Conservation (phyloP, 805 yeast species). For the Metschnikowia gelsemii region DNA sequence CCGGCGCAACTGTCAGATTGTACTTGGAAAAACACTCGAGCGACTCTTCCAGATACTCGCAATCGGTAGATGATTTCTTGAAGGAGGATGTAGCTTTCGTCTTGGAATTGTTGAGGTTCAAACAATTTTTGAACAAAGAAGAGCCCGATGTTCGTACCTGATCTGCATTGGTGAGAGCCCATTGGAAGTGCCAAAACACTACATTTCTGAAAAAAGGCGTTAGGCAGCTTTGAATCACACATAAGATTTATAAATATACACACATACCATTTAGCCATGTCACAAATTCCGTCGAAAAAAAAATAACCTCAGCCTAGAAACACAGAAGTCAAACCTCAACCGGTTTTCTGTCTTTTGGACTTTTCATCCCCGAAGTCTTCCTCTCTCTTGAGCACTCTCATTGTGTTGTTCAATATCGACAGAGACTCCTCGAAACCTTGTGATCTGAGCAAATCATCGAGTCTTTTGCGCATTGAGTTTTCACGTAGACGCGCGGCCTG, state of each 20-base stretch:
- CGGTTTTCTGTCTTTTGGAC: conserved; percentile 15
- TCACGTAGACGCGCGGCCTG: conserved; percentile 54
- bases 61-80: conserved; percentile 67
- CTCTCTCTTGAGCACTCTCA: conserved; percentile 16
- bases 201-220: conserved; percentile 1
- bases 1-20: conserved; percentile 94
- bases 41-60: conserved; percentile 50
- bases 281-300: not conserved
- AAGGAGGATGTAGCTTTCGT: conserved; percentile 60
- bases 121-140: conserved; percentile 73
- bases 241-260: too few relatives aligned
- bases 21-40: conserved; percentile 81
- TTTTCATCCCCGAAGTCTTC: conserved; percentile 10
- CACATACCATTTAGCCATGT: not conserved
- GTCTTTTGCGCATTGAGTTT: conserved; percentile 45
- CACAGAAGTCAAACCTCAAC: not conserved
- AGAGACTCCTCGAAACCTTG: conserved; percentile 23
- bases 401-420: conserved; percentile 13
- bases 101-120: conserved; percentile 65
- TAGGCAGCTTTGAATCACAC: too few relatives aligned
- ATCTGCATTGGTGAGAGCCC: not conserved
- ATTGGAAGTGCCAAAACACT: conserved; percentile 58
- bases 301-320: not conserved
- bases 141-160: conserved; percentile 89
- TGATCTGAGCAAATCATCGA: conserved; percentile 43